These are phyloP conservation scores for Austropuccinia psidii DNA, from an alignment of 1,284 basidiomycete genomes.

Conservation along the genomic window DNA sequence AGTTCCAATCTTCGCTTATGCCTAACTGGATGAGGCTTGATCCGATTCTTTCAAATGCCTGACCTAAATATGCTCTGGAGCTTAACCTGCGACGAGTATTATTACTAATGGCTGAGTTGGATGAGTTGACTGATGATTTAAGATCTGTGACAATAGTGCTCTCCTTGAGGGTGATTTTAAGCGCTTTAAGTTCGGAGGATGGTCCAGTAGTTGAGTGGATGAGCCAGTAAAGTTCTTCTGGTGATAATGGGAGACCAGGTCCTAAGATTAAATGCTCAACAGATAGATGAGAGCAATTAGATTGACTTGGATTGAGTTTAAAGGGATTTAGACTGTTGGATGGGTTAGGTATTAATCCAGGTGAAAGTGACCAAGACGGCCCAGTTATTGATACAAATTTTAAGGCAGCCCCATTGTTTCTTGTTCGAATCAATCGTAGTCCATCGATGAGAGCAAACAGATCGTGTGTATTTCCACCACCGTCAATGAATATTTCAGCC, in stretches of 20 bases:
- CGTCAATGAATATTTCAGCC: constrained; percentile 15
- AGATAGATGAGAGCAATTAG: background rate
- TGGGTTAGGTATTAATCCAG: background rate
- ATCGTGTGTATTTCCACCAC: constrained; percentile 6
- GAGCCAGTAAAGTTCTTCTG: constrained; percentile 13
- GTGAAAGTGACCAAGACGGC: background rate
- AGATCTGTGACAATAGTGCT: background rate
- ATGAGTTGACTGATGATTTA: constrained; percentile 7
- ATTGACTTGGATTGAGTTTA: background rate
- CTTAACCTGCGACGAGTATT: background rate
- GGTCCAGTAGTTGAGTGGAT: background rate
- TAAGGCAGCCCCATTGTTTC: background rate
- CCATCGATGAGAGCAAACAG: constrained; percentile 5
- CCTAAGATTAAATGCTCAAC: constrained; percentile 11
- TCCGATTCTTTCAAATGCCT: constrained; percentile 13
- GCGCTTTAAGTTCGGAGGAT: background rate
- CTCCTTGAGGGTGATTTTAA: constrained; percentile 6
- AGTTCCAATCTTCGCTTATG: constrained; percentile 12
- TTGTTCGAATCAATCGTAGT: constrained; percentile 4
- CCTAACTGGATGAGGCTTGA: background rate
- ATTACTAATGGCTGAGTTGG: background rate
- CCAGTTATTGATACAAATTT: constrained; percentile 1
- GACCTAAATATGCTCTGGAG: background rate
- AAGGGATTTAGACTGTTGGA: background rate
- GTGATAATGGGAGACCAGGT: background rate